Base-by-base conservation (phyloP, 805 yeast species). In the Zygotorulaspora chibaensis region DNA sequence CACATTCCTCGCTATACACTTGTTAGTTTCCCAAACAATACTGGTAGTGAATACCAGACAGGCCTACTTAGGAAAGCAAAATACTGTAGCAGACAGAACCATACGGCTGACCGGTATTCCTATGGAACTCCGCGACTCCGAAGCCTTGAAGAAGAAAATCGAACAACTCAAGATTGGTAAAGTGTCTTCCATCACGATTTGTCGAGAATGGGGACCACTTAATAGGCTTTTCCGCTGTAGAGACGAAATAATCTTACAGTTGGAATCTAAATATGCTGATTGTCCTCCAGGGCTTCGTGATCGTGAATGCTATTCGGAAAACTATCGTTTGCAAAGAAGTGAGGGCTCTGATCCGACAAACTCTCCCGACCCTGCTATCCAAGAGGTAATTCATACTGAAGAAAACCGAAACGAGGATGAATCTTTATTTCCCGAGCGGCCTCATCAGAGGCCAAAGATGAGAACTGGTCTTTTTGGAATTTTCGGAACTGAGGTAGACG, bases 51-150 rank as follows among this genome's bases (percentile, higher is more conserved):
- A 73, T 41, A 83, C 85, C 54, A 77, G 98, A 51, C 98, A 91
- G 66, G 69, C 68, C 42, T 84, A 86, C 58, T 70, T 91, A 52
- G 97, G 98, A 0, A 77, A 76, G 51, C 97, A 90, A 62, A 84
- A 84, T 61, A 83, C 96, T 8, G 75, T 91, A 47, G 87, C 98
- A 0, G 98, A 91, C 70, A 75, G 96, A 61, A 93, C 98, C 1
- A 83, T 93, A 34, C 71, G 91, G 47, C 63, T 91, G 11, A 81
- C 91, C 30, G 98, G 98, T 0, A 87, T 91, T 3, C 97, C 98
- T 0, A 83, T 86, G 0, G 81, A 82, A 38, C 68, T 90, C 35
- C 73, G 97, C 42, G 82, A 80, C 46, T 89, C 81, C 54, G 73
- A 74, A n/a, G 80, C 78, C 11, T 67, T 91, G 54, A 81, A 78